phyloP scores from a whole-genome alignment of 352 stramenopile genomes.

The Globisporangium uncinulatum region DNA sequence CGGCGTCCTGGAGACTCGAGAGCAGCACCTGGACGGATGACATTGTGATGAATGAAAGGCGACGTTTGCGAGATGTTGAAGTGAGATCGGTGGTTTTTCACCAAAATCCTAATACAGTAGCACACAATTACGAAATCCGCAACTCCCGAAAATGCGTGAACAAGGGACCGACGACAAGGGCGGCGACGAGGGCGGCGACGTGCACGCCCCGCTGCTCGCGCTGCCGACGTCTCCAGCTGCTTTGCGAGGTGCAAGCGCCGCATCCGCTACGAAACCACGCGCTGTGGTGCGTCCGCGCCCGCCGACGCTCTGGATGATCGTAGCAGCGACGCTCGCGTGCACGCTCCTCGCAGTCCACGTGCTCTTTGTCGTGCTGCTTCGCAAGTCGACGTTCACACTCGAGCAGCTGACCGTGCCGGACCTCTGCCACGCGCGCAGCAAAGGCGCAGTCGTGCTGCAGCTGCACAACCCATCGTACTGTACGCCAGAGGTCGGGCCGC shows the following conservation, averaged over 20 bases:
- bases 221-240: background rate
- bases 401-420: constrained; percentile 62
- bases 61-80: background rate
- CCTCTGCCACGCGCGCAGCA: constrained; percentile 48
- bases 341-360: constrained; percentile 47
- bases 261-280: no score
- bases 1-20: constrained; percentile 27
- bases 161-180: background rate
- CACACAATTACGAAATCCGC: background rate
- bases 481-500: constrained; percentile 45
- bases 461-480: constrained; percentile 81
- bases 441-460: constrained; percentile 44
- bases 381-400: constrained; percentile 52
- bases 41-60: constrained; percentile 13
- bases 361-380: constrained; percentile 54
- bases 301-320: constrained; percentile 16
- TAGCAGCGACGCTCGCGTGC: constrained; percentile 16
- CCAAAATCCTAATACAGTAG: background rate
- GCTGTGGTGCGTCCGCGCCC: background rate
- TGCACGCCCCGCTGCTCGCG: background rate
- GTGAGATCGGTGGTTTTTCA: background rate
- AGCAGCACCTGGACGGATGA: constrained; percentile 40
- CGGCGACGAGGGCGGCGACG: background rate
- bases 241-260: no score
- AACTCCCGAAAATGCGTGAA: background rate